Conservation (phyloP, 148 eudicot genomes). For the Cornus kousa region DNA sequence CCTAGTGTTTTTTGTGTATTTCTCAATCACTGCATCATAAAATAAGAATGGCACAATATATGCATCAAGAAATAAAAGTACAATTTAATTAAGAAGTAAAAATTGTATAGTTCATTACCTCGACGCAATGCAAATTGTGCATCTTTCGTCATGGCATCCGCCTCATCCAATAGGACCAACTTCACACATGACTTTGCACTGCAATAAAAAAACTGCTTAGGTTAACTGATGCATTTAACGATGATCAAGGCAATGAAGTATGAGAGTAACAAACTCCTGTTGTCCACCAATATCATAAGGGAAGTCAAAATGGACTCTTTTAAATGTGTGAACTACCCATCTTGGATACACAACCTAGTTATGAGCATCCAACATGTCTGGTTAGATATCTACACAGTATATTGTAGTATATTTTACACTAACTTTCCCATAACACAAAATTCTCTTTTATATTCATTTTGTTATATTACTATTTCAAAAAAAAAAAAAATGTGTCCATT, state of each 20-base stretch:
- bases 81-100: background rate
- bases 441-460: too few relatives aligned
- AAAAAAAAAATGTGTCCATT: too few relatives aligned
- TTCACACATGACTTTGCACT: slow-evolving; percentile 80
- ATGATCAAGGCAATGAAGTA: background rate
- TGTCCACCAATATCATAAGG: background rate
- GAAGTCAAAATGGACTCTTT: too few relatives aligned
- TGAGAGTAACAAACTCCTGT: background rate
- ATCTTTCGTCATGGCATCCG: slow-evolving; percentile 99
- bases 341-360: background rate
- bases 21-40: slow-evolving; percentile 76
- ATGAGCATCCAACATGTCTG: background rate
- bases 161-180: slow-evolving; percentile 91
- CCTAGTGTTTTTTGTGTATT: slow-evolving; percentile 88
- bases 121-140: slow-evolving; percentile 98
- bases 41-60: background rate
- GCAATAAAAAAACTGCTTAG: slow-evolving; percentile 1
- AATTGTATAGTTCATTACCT: slow-evolving; percentile 37
- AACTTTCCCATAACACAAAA: too few relatives aligned
- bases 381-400: too few relatives aligned
- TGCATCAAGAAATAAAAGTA: background rate
- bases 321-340: background rate
- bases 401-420: too few relatives aligned
- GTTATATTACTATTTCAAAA: too few relatives aligned
- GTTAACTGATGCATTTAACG: background rate